Evolutionary conservation across 768 basidiomycete genomes (phyloP).

Genomic region (Coprinopsis strossmayeri): DNA sequence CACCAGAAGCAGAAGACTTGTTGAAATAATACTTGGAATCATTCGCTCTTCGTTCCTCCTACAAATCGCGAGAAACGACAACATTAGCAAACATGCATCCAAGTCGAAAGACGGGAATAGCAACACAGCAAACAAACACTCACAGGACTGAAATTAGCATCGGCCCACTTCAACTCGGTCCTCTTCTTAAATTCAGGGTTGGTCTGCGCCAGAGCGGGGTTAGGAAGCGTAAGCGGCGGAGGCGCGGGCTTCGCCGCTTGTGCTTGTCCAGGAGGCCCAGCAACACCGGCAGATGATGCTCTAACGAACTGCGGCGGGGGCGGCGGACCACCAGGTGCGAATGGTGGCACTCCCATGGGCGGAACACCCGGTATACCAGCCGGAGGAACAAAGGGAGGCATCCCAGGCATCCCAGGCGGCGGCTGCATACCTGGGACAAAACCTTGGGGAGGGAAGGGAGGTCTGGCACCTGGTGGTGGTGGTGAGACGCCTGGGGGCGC

Average conservation of each 20-base stretch:
- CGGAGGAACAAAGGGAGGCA: neutral
- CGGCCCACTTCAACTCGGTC: conserved; percentile 65
- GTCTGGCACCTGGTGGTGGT: neutral
- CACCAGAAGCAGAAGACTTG: conserved; percentile 20
- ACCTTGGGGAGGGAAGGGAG: neutral
- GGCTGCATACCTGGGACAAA: neutral
- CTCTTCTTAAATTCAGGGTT: conserved; percentile 73
- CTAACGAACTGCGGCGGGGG: conserved; percentile 14
- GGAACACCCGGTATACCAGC: conserved; percentile 4
- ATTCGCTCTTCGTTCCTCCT: conserved; percentile 78
- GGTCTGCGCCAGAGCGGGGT: conserved; percentile 52
- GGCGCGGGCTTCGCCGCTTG: conserved; percentile 18
- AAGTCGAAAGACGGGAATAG: neutral
- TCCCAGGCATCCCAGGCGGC: conserved; percentile 4
- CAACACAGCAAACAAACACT: conserved; percentile 20
- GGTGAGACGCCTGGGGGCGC: neutral
- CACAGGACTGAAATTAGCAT: conserved; percentile 77
- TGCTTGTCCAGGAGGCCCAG: conserved; percentile 12
- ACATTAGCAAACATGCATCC: neutral
- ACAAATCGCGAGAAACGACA: neutral
- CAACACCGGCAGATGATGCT: no score
- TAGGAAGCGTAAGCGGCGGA: conserved; percentile 41
- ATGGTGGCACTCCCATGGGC: neutral
- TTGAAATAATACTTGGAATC: conserved; percentile 55
- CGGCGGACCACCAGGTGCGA: conserved; percentile 2